phyloP scores from a whole-genome alignment of 148 eudicot species.

The Cornus suecica region DNA sequence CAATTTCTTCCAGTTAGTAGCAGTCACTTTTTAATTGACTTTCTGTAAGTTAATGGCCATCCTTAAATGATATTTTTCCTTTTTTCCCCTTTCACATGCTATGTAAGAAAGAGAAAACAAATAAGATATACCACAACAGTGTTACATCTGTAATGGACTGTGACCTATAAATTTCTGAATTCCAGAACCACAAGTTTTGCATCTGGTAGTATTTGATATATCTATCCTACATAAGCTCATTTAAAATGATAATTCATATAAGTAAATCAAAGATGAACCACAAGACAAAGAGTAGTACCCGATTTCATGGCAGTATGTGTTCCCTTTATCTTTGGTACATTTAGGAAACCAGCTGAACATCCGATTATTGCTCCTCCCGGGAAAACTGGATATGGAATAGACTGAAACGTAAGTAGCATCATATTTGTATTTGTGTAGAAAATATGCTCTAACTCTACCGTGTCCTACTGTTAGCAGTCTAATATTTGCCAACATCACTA shows the following conservation, averaged over 20 bases:
- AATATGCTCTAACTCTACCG: background rate
- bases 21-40: no score
- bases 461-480: background rate
- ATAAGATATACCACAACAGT: background rate
- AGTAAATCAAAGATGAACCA: background rate
- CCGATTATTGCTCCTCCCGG: slow-evolving; percentile 98
- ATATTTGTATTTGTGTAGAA: slow-evolving; percentile 27
- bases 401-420: slow-evolving; percentile 84
- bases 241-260: background rate
- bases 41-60: no score
- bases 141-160: background rate
- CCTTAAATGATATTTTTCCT: no score
- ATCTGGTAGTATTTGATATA: background rate
- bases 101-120: background rate
- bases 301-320: slow-evolving; percentile 99
- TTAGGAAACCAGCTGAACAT: slow-evolving; percentile 97
- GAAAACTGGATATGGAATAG: slow-evolving; percentile 98
- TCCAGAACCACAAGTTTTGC: background rate
- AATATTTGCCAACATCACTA: background rate
- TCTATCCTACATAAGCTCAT: background rate
- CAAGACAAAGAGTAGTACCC: slow-evolving; percentile 38
- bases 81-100: background rate
- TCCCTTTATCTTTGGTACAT: slow-evolving; percentile 96
- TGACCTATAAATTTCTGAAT: background rate
- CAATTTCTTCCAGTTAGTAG: background rate